Evolutionary conservation across 495 filamentous ascomycete genomes (phyloP), one percentile per base, ranked within the genome.

Genomic region (Daldinia grandis): DNA sequence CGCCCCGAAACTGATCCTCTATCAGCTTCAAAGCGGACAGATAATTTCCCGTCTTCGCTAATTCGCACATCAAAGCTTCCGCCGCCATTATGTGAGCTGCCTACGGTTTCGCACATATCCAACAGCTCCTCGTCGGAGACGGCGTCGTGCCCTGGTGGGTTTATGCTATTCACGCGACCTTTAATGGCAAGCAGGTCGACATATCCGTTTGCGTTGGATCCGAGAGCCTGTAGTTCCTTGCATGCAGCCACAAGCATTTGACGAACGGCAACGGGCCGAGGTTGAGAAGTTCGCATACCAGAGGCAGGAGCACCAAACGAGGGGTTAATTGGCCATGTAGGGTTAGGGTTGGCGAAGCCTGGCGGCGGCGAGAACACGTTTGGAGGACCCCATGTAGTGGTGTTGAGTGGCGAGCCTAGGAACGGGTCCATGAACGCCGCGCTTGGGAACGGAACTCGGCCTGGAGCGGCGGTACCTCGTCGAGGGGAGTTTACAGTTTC

Each of bases 81-180:
- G 58, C 95, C 95, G 58, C 95, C 95, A 69, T 98, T 98, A 54
- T 91, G 87, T 0, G 82, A 75, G 72, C 92, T 96, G 63, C 95
- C 95, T 76, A 95, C 91, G 1, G 94, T 96, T 67, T 98, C 94
- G 78, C 92, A 95, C 62, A 97, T 92, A 53, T 93, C 91, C n/a
- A 93, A 83, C 78, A 99, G 84, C 68, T 97, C 94, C 30, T 87
- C 81, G 57, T 91, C 81, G 3, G 81, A 81, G 64, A 95, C 87
- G 0, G 86, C 78, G 1, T 85, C 79, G 42, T 93, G 90, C 8
- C 64, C 67, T 55, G 73, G 68, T 40, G 85, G 79, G 33, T 86
- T 88, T 37, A 88, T 78, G 50, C 84, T 76, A 31, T 92, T 88
- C 12, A 97, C 83, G 58, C 90, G 89, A 4, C 82, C 82, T 55